A percentile compares a stretch with the other conserved stretches of the same genome.
Evolutionary conservation across 768 basidiomycete species (phyloP).

Genomic region (Fomitopsis serialis): DNA sequence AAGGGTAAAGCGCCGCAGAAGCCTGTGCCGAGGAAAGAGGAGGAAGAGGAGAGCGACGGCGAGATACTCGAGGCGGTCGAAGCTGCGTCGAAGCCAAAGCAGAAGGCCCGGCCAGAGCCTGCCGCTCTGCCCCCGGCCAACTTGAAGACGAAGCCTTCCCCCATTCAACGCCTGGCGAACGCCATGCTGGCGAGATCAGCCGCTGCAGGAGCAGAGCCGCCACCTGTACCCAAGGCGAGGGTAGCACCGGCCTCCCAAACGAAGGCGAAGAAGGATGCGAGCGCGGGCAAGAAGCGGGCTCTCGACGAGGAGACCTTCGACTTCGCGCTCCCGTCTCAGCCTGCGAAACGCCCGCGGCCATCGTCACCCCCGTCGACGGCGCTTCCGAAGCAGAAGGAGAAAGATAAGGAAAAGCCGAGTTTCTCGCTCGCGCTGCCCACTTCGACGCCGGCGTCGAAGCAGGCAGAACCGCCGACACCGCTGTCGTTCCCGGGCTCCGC

Average conservation of each 20-base stretch:
- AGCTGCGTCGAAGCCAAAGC: conserved; percentile 4
- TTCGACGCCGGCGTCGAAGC: conserved; percentile 4
- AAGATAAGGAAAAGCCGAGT: conserved; percentile 9
- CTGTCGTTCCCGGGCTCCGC: conserved; percentile 14
- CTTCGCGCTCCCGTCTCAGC: conserved; percentile 6
- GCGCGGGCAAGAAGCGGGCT: conserved; percentile 13
- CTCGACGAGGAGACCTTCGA: conserved; percentile 8
- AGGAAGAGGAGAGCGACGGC: conserved; percentile 22
- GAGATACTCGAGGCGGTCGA: conserved; percentile 15
- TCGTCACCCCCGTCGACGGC: conserved; percentile 1
- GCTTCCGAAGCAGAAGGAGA: neutral
- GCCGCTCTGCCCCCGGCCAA: neutral
- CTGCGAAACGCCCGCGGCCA: conserved; percentile 10
- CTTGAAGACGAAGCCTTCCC: neutral
- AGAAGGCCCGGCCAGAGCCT: neutral
- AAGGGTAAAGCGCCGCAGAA: neutral
- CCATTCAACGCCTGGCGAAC: neutral
- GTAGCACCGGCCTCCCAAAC: neutral
- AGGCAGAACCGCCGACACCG: conserved; percentile 3
- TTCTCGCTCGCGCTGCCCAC: conserved; percentile 15
- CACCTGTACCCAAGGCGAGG: conserved; percentile 1
- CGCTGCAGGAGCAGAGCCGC: neutral
- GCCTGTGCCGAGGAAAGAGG: conserved; percentile 11
- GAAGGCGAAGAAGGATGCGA: neutral
- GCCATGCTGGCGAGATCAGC: neutral